A percentile compares a stretch with the other conserved stretches of the same genome.
These are phyloP conservation scores for Vachellia collinsii DNA, from an alignment of 306 rosid species.

Conservation along the genomic window DNA sequence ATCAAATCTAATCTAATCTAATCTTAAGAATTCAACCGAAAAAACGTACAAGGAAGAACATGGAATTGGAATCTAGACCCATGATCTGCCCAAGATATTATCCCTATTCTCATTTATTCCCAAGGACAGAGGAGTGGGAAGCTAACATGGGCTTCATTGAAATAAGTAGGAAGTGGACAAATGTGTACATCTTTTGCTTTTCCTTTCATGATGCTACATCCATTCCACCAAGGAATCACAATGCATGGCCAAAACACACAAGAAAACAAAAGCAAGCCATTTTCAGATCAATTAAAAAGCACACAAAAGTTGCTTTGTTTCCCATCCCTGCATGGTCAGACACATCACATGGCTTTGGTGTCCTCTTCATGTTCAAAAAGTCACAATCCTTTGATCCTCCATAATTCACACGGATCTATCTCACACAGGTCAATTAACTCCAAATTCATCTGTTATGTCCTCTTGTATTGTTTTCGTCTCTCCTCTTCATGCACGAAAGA, in stretches of 20 bases:
- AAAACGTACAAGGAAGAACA: neutral
- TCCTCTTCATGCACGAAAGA: neutral
- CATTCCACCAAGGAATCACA: conserved; percentile 27
- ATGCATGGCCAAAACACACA: conserved; percentile 36
- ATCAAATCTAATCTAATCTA: neutral
- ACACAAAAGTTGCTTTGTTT: conserved; percentile 36
- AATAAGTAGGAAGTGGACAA: conserved; percentile 24
- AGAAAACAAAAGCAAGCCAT: conserved; percentile 37
- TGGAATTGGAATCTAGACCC: neutral
- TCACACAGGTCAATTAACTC: conserved; percentile 23
- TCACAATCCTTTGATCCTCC: conserved; percentile 33
- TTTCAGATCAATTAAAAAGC: conserved; percentile 35
- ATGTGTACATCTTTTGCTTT: conserved; percentile 34
- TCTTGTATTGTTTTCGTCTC: neutral
- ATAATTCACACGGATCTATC: conserved; percentile 20
- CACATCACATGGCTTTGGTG: conserved; percentile 54
- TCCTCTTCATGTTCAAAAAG: conserved; percentile 43
- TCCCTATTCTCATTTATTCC: conserved; percentile 3
- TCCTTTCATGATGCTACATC: conserved; percentile 25
- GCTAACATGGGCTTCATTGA: neutral
- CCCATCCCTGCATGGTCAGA: conserved; percentile 34
- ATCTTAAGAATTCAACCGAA: neutral
- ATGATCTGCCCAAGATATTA: conserved; percentile 12
- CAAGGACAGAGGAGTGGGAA: neutral
- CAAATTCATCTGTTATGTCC: neutral